Percentiles rank a stretch among this genome's conserved stretches.
phyloP scores from a whole-genome alignment of 2,329 filamentous ascomycete species.

The Escovopsis sp. region DNA sequence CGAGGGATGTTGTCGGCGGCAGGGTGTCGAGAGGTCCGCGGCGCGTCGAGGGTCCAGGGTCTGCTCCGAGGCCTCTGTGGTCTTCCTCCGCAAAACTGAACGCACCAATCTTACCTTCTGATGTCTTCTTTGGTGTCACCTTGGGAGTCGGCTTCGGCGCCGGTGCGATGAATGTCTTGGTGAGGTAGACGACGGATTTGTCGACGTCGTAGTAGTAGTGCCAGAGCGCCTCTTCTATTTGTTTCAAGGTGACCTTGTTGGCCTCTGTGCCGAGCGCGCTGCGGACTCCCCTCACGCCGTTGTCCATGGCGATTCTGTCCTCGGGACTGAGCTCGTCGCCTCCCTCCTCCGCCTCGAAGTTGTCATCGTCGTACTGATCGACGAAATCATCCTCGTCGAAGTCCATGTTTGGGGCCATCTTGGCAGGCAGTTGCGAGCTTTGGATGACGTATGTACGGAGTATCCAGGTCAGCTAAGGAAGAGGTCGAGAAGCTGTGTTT shows the following conservation, averaged over 20 bases:
- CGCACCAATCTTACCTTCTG: constrained; percentile 26
- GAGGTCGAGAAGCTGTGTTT: too few relatives aligned
- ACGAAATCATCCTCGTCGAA: constrained; percentile 34
- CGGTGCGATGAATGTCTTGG: constrained; percentile 43
- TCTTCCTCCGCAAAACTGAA: constrained; percentile 18
- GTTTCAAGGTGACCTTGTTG: constrained; percentile 39
- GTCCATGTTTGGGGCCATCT: constrained; percentile 17
- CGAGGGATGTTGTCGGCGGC: constrained; percentile 2
- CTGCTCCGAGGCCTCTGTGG: constrained; percentile 19
- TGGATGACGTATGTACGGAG: not conserved
- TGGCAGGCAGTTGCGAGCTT: not conserved
- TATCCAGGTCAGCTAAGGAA: too few relatives aligned
- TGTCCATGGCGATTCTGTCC: constrained; percentile 38
- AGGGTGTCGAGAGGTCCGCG: not conserved
- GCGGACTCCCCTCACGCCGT: constrained; percentile 52
- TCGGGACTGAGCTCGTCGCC: constrained; percentile 32
- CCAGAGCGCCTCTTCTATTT: constrained; percentile 86
- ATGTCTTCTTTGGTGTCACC: constrained; percentile 24
- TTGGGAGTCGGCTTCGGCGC: constrained; percentile 21
- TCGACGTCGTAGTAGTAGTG: constrained; percentile 91
- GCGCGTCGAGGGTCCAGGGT: constrained; percentile 9
- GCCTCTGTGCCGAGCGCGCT: constrained; percentile 46
- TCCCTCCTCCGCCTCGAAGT: constrained; percentile 25
- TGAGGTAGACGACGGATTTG: constrained; percentile 70
- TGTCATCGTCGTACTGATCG: constrained; percentile 34